Evolutionary conservation across 768 basidiomycete species (phyloP), one percentile per base, ranked within the genome.

Genomic region (Lepiota brunneoincarnata): DNA sequence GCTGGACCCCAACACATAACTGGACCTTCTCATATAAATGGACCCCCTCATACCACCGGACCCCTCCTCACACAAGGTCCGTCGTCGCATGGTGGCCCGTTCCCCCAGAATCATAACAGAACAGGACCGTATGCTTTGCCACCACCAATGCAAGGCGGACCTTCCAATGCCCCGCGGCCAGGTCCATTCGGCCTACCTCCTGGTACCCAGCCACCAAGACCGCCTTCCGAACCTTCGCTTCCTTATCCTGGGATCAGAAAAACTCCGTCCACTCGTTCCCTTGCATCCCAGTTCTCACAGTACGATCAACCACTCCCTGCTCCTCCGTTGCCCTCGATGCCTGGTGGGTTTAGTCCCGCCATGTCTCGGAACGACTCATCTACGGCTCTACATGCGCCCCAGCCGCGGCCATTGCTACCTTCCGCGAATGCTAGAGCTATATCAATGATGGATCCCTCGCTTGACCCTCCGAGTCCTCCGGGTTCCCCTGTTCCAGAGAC

Each of bases 391-490:
- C 71, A 70, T 58, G 69, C 69, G 43, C 74, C 77, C 6, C 75
- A 74, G 46, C 71, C 75, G 10, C 81, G 82, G 24, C 74, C 82
- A 1, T 60, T 89, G 55, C 69, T 86, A 15, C 89, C 89, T 17
- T 89, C 88, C 11, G 78, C 81, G 20, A 80, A 84, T 57, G 74
- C 80, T 51, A 76, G 81, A 40, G 70, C 76, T 3, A 70, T 76
- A 24, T 84, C 86, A 1, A 70, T 79, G 63, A 70, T 70, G 11
- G 77, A 78, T 34, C 71, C 75, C 15, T 81, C 82, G 0, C 80
- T 82, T 57, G 77, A 79, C 43, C 86, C 86, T 52, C 84, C 86
- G 28, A 92, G 90, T 64, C 95, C 96, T 35, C 94, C 95, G 0
- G 76, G 82, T 37, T 94, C 92, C 6, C 96, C 93, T 2, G 75